Base-by-base conservation (phyloP, 2,329 filamentous ascomycete species). In the Exophiala aquamarina region DNA sequence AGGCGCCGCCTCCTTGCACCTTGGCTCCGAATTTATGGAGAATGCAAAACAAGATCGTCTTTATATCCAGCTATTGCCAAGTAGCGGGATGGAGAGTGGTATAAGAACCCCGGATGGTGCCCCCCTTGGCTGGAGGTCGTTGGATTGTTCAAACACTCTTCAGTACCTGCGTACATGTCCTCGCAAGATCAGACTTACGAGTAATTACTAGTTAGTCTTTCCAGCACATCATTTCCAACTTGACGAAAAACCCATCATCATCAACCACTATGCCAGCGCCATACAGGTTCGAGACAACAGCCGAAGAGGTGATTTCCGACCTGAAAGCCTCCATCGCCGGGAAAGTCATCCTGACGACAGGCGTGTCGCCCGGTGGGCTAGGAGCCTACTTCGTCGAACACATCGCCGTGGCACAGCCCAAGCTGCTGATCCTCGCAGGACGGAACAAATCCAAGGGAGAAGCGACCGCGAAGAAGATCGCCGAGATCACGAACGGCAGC, bases 221-320 rank as follows among this genome's bases (percentile, higher is more conserved):
- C n/a, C n/a, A n/a, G n/a, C n/a, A n/a, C n/a, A n/a, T n/a, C n/a
- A n/a, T n/a, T n/a, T n/a, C n/a, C n/a, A n/a, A n/a, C n/a, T n/a
- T n/a, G 28, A 31, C 28, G 9, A 31, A 31, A n/a, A 31, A 9
- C n/a, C 28, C 28, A 9, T n/a, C 28, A 31, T 9, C 28, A 31
- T 17, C 32, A 35, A 8, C 14, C 35, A 37, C 35, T 4, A 37
- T 37, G 35, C 11, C 35, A 20, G 15, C 10, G 20, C 15, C 10
- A 21, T 37, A 37, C 35, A 19, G 17, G 8, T 37, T 18, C 10
- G 35, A 38, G 50, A 52, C 26, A 43, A 31, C 50, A 54, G 41
- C 31, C 28, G 41, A 34, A 17, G 35, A 36, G 29, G 31, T 41
- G 8, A 15, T 32, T 6, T 4, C 8, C 4, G 38, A 41, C 14